Base-by-base conservation (phyloP, 2,329 filamentous ascomycete genomes). In the Balansia obtecta region DNA sequence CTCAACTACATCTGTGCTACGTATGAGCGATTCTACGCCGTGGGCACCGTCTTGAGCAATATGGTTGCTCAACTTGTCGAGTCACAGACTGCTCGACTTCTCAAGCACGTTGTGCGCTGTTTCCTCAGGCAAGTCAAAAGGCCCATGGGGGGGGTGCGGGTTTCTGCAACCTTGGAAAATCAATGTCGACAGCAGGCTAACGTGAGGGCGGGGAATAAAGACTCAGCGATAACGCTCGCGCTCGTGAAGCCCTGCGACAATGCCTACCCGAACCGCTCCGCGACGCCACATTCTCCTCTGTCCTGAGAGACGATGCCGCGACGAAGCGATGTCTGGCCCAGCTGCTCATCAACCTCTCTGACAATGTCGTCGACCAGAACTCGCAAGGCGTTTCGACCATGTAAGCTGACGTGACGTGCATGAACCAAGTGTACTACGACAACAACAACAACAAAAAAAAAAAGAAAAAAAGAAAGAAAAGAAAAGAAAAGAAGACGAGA, bases 41-140 rank as follows among this genome's bases (percentile, higher is more conserved):
- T 98, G 5, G 93, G 93, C 6, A 98, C 93, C 1, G 93, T 98
- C 6, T 74, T 98, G 39, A 95, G 88, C 72, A 98, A 97, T 65
- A 98, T 98, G 93, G 93, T 98, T 51, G 89, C 86, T 49, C 91
- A 97, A 70, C 79, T 98, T 38, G 93, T 97, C 39, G 93, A 98
- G 68, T 91, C 95, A 63, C 93, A 98, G 70, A 98, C 93, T 1
- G 93, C 95, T 32, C 80, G 93, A 48, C 76, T 98, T 45, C 80
- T 98, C 22, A 98, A 98, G 77, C 93, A 98, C 65, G 93, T 98
- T 51, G 93, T 98, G 34, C 79, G 93, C 58, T 98, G 93, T 71
- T 98, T 98, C 68, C 77, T 98, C 63, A 81, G 93, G 88, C 94
- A 73, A 59, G 81, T 71, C 10, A 20, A 10, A 10, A n/a, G 27